A percentile compares a stretch with the other conserved stretches of the same genome.
Evolutionary conservation across 2,329 filamentous ascomycete species (phyloP).

Genomic region (Verticillium tricorpus): DNA sequence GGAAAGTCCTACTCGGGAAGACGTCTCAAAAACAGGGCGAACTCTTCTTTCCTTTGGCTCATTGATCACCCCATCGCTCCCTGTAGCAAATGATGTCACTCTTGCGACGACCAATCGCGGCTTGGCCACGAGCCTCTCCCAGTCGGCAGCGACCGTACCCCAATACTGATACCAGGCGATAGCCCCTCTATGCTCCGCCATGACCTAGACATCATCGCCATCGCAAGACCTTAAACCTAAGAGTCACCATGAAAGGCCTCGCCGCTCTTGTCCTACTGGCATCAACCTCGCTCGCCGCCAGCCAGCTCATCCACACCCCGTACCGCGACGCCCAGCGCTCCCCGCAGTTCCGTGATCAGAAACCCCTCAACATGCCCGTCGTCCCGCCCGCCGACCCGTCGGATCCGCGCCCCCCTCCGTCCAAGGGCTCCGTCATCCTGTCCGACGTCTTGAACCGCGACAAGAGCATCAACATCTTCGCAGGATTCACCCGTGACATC

Average conservation of each 20-base stretch:
- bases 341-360: slow-evolving; percentile 7
- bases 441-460: slow-evolving; percentile 81
- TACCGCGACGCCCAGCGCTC: not conserved
- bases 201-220: not conserved
- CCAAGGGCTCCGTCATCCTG: slow-evolving; percentile 58
- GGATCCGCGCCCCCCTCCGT: slow-evolving; percentile 20
- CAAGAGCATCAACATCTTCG: slow-evolving; percentile 78
- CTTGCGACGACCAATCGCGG: not conserved
- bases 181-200: not conserved
- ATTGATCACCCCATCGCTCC: not conserved
- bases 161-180: not conserved
- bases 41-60: too few relatives aligned
- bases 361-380: slow-evolving; percentile 15
- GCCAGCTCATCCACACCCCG: not conserved
- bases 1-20: too few relatives aligned
- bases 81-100: not conserved
- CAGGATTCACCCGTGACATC: slow-evolving; percentile 73
- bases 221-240: not conserved
- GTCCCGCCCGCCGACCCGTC: slow-evolving; percentile 18
- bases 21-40: too few relatives aligned
- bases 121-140: not conserved
- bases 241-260: slow-evolving; percentile 9
- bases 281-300: not conserved
- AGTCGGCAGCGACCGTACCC: not conserved
- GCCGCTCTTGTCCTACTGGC: slow-evolving; percentile 8